A percentile compares a stretch with the other conserved stretches of the same genome.
Conservation (phyloP, 148 eudicot species). For the Rhododendron vialii region DNA sequence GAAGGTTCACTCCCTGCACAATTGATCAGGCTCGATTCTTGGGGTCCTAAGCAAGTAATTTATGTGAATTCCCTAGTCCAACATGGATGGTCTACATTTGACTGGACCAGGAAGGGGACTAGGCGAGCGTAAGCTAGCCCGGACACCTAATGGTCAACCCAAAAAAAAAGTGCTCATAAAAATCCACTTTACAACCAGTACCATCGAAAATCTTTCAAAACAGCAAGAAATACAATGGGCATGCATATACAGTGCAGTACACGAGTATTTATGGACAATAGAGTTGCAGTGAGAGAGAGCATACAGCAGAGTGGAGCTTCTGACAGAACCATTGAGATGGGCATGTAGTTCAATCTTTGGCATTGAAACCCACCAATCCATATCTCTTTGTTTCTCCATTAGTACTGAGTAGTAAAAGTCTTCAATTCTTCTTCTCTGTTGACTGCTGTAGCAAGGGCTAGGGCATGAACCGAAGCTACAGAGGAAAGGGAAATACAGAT, state of each 20-base stretch:
- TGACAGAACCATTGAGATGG: slow-evolving; percentile 88
- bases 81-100: no score
- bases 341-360: slow-evolving; percentile 96
- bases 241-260: background rate
- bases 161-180: no score
- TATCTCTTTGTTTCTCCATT: slow-evolving; percentile 22
- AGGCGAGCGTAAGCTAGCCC: no score
- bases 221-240: background rate
- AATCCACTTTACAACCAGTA: no score
- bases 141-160: background rate
- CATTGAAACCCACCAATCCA: slow-evolving; percentile 59
- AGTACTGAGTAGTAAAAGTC: background rate
- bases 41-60: no score
- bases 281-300: background rate
- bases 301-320: slow-evolving; percentile 83
- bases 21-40: no score
- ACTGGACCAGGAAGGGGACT: no score
- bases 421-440: background rate
- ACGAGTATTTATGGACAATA: background rate
- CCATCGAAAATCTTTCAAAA: no score
- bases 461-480: background rate
- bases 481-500: background rate
- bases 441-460: background rate
- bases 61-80: no score
- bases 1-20: background rate